Evolutionary conservation across 495 filamentous ascomycete species (phyloP), one percentile per base, ranked within the genome.

Genomic region (Penicillium maclennaniae): DNA sequence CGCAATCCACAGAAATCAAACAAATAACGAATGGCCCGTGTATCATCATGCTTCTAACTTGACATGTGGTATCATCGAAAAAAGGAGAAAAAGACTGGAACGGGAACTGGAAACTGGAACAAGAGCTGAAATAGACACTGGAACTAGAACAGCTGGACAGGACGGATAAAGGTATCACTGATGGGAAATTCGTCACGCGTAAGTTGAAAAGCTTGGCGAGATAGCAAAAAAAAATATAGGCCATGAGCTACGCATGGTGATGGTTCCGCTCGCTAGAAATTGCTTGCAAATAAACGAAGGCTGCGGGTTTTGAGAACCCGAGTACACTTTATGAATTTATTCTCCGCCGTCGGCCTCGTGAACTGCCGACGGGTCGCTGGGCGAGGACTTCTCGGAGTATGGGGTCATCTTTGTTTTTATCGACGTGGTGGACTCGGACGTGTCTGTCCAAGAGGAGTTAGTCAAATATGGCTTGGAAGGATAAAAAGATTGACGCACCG

Each of bases 341-440:
- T 25, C 91, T 80, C 64, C 91, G 84, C 59, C 93, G 80, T 60
- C 93, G 80, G 19, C 91, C 89, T 59, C 91, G 80, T 58, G 82
- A 87, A 34, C 89, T 90, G 38, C 92, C 93, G 62, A 95, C 87
- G 1, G 88, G 85, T 16, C 92, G 76, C 63, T 95, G 91, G 7
- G 87, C 79, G 31, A 95, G 81, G 7, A 95, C 91, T 36, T 90
- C 84, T 23, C 91, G 81, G 45, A 97, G 73, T 40, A 71, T 64
- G 0, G 89, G 83, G 58, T 96, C 92, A 54, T 95, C 89, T 69
- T 87, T 87, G 67, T 85, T 83, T 66, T 91, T 95, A 60, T 96
- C 91, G 37, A 83, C 70, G 59, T 96, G 92, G 55, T 96, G 92
- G 34, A 91, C 89, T 40, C 88, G 80, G 20, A 96, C 92, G 65